Evolutionary conservation across 177 flowering plant genomes (phyloP), one percentile per base, ranked within the genome.

Genomic region (Vitis hybrid): DNA sequence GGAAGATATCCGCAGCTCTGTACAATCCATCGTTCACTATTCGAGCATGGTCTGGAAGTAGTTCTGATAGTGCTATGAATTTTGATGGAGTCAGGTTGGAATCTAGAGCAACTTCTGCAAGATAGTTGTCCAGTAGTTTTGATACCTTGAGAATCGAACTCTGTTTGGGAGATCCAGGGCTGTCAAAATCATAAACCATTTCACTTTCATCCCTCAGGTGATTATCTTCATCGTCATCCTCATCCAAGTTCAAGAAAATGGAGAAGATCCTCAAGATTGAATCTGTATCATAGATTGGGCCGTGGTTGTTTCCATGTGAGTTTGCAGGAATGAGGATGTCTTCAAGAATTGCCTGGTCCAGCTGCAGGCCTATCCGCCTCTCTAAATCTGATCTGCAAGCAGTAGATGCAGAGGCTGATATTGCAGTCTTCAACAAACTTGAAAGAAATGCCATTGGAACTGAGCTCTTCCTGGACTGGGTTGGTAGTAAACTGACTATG

Each of bases 41-140:
- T 2, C 98, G 92, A 58, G 97, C 99, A 77, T 94, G 97, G 75
- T 96, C 98, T 2, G 99, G 99, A 57, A 96, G 91, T 56, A 96
- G 73, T 75, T 96, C 99, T 30, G 97, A 90, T 8, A 96, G 76
- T 30, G 93, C 87, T 50, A 89, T 88, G 79, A 92, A 88, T 77
- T 90, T 96, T 13, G 90, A 77, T 13, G 97, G 77, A 21, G 72
- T 65, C 81, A 96, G 74, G 75, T 91, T 91, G 4, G 93, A 68
- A 72, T 94, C 99, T 0, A 92, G 75, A 27, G 98, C 98, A 58
- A 92, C 84, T 79, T 96, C 99, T 13, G 97, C 97, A 19, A 96
- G 90, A 76, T 79, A 96, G 65, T 81, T 88, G 80, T 96, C 99
- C 66, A 94, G 62, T 60, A 96, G 75, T 75, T 94, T 96, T 12